Evolutionary conservation across 2,329 filamentous ascomycete genomes (phyloP).

Genomic region (Aureobasidium leucospermi): DNA sequence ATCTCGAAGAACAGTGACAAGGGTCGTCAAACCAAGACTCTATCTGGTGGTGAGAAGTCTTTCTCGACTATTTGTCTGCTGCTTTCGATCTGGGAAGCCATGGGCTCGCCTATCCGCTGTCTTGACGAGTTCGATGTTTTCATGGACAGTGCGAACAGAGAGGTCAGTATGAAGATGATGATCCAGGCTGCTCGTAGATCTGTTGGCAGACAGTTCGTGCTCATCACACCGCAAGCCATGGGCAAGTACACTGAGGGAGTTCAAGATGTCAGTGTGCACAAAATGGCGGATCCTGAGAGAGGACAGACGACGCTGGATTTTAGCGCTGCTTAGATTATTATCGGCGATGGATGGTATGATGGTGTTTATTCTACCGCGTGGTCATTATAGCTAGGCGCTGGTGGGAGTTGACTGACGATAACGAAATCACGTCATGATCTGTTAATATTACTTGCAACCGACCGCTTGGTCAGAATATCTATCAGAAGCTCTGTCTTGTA

Average conservation of each 20-base stretch:
- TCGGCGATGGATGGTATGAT: not conserved
- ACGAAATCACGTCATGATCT: not conserved
- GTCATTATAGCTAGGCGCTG: slow-evolving; percentile 1
- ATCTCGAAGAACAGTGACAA: slow-evolving; percentile 60
- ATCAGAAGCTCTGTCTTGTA: too few relatives aligned
- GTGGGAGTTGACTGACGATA: not conserved
- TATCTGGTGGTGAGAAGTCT: slow-evolving; percentile 95
- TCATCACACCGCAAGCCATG: slow-evolving; percentile 91
- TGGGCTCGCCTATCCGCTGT: slow-evolving; percentile 90
- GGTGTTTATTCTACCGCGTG: not conserved
- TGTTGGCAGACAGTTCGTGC: slow-evolving; percentile 86
- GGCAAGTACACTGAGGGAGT: slow-evolving; percentile 44
- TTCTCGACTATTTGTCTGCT: slow-evolving; percentile 95
- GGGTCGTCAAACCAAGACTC: slow-evolving; percentile 79
- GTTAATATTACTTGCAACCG: too few relatives aligned
- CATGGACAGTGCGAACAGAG: slow-evolving; percentile 96
- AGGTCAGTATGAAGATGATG: slow-evolving; percentile 89
- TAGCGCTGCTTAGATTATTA: not conserved
- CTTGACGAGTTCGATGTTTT: slow-evolving; percentile 98
- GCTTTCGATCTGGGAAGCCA: slow-evolving; percentile 92
- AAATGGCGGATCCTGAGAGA: slow-evolving; percentile 48
- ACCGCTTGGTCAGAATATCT: too few relatives aligned
- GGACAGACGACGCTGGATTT: slow-evolving; percentile 38
- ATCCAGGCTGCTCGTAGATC: slow-evolving; percentile 77
- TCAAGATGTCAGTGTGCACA: slow-evolving; percentile 72